Evolutionary conservation across 805 yeast species (phyloP).

Genomic region (Zygotorulaspora chibaensis): DNA sequence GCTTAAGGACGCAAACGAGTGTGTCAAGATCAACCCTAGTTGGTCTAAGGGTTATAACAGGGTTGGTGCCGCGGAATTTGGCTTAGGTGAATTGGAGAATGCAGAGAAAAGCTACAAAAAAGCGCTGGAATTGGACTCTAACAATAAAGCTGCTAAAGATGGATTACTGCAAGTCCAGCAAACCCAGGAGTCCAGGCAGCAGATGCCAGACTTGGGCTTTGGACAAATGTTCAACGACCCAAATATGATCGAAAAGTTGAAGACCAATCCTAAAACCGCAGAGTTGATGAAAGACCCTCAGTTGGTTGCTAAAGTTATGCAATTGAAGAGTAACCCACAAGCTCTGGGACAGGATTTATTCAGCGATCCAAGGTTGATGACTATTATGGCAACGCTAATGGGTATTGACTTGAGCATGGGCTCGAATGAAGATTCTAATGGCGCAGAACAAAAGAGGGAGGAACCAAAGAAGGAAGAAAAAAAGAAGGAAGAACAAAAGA

Average conservation of each 20-base stretch:
- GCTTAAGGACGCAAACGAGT: slow-evolving; percentile 76
- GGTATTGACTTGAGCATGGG: slow-evolving; percentile 68
- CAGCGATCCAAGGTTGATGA: slow-evolving; percentile 82
- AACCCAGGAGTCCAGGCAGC: slow-evolving; percentile 49
- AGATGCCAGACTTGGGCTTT: slow-evolving; percentile 67
- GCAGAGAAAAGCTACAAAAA: slow-evolving; percentile 69
- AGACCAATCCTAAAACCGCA: slow-evolving; percentile 80
- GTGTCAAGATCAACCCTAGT: slow-evolving; percentile 71
- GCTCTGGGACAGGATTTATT: slow-evolving; percentile 65
- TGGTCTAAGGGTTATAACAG: slow-evolving; percentile 98
- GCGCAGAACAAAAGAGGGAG: slow-evolving; percentile 33
- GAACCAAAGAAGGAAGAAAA: slow-evolving; percentile 16
- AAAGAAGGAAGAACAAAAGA: slow-evolving; percentile 26
- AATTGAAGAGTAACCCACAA: slow-evolving; percentile 66
- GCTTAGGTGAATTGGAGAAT: slow-evolving; percentile 73
- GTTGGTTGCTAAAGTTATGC: slow-evolving; percentile 61
- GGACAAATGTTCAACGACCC: slow-evolving; percentile 80
- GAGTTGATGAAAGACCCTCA: slow-evolving; percentile 84
- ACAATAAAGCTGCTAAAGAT: slow-evolving; percentile 79
- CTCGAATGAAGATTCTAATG: not conserved
- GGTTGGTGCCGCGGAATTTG: slow-evolving; percentile 87
- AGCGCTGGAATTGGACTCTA: slow-evolving; percentile 75
- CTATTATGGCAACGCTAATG: slow-evolving; percentile 76
- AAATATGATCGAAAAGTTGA: slow-evolving; percentile 65
- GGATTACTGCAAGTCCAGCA: slow-evolving; percentile 71